Percentiles rank a stretch among this genome's conserved stretches.
These are phyloP conservation scores for Isoetes taiwanensis DNA, from an alignment of 75 land plant genomes.

Conservation along the genomic window DNA sequence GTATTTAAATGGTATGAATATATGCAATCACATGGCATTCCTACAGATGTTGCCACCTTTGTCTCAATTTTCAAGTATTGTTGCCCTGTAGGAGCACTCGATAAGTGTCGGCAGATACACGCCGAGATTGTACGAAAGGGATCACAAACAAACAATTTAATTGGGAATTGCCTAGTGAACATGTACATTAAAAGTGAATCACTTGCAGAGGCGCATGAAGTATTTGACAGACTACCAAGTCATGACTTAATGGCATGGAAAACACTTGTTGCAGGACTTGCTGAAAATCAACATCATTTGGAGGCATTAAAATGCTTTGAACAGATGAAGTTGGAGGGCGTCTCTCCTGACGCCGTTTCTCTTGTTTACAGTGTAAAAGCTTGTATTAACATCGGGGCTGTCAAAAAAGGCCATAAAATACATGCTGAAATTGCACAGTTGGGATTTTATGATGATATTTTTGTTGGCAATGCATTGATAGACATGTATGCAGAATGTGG, in stretches of 20 bases:
- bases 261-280: constrained; percentile 34
- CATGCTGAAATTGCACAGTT: constrained; percentile 24
- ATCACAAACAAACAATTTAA: constrained; percentile 17
- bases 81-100: no score
- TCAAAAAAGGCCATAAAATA: constrained; percentile 11
- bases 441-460: constrained; percentile 18
- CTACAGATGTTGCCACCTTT: neutral
- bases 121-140: no score
- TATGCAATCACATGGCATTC: neutral
- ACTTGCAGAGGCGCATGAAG: constrained; percentile 1
- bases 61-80: constrained; percentile 2
- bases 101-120: no score
- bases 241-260: constrained; percentile 38
- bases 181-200: constrained; percentile 44
- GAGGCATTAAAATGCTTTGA: constrained; percentile 24
- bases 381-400: constrained; percentile 21
- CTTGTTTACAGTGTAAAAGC: constrained; percentile 36
- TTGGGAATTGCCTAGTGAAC: constrained; percentile 39
- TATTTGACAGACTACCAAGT: constrained; percentile 26
- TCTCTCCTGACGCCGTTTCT: constrained; percentile 35
- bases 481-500: constrained; percentile 33
- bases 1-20: neutral
- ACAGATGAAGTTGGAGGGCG: constrained; percentile 11
- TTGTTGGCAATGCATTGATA: constrained; percentile 24
- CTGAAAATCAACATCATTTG: constrained; percentile 14